Conservation (phyloP, 2,329 filamentous ascomycete species). For the Claviceps paspali region DNA sequence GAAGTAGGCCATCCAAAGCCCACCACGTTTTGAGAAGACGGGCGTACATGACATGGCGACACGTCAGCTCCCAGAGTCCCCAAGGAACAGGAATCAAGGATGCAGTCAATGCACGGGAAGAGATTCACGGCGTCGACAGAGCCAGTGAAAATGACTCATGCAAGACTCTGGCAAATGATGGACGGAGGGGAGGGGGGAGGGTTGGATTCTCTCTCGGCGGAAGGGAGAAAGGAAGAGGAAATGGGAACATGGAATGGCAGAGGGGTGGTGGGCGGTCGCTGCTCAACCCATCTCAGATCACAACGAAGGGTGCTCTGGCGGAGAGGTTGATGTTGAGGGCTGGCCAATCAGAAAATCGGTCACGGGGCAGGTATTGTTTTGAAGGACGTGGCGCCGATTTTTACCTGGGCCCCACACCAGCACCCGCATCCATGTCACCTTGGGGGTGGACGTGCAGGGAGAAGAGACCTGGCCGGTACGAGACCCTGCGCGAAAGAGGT, state of each 20-base stretch:
- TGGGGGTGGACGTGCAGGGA: too few species aligned
- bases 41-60: too few species aligned
- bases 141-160: slow-evolving; percentile 21
- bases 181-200: too few species aligned
- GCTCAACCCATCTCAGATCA: slow-evolving; percentile 16
- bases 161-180: too few species aligned
- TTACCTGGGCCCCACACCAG: slow-evolving; percentile 10
- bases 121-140: too few species aligned
- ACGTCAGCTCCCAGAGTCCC: too few species aligned
- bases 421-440: slow-evolving; percentile 3
- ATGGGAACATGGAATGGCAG: slow-evolving; percentile 7
- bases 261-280: slow-evolving; percentile 9
- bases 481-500: not conserved
- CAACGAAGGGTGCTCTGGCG: slow-evolving; percentile 18
- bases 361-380: slow-evolving; percentile 20
- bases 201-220: slow-evolving; percentile 5
- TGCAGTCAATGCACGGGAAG: too few species aligned
- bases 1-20: slow-evolving; percentile 6
- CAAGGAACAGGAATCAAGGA: too few species aligned
- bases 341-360: slow-evolving; percentile 26
- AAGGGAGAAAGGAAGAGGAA: slow-evolving; percentile 10
- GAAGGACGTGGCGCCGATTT: slow-evolving; percentile 19
- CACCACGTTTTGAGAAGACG: too few species aligned
- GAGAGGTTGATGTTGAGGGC: slow-evolving; percentile 18
- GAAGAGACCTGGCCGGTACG: slow-evolving; percentile 1